Conservation (phyloP, 2,329 filamentous ascomycete species). For the Helminthosporium solani region DNA sequence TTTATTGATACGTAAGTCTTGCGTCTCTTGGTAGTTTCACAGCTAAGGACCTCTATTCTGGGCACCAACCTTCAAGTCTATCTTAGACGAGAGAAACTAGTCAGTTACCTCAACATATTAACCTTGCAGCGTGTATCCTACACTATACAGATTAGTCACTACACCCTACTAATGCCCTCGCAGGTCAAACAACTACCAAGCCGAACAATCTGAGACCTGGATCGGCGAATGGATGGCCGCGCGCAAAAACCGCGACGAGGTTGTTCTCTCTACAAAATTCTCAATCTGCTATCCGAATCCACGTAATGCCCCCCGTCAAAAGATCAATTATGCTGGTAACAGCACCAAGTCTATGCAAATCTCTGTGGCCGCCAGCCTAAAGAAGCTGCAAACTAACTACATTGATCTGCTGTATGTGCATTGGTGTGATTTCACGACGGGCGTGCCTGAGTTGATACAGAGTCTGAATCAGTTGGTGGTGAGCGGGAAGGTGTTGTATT, state of each 20-base stretch:
- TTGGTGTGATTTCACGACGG: slow-evolving; percentile 45
- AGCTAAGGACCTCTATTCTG: too few species aligned
- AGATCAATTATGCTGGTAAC: slow-evolving; percentile 48
- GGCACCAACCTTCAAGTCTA: too few species aligned
- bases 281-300: slow-evolving; percentile 36
- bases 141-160: too few species aligned
- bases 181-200: slow-evolving; percentile 51
- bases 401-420: slow-evolving; percentile 45
- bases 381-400: slow-evolving; percentile 46
- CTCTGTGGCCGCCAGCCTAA: slow-evolving; percentile 42
- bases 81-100: too few species aligned
- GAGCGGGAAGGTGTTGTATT: slow-evolving; percentile 42
- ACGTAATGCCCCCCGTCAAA: slow-evolving; percentile 24
- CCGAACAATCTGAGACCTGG: slow-evolving; percentile 51
- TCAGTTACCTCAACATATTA: neutral
- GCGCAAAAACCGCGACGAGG: slow-evolving; percentile 49
- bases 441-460: slow-evolving; percentile 42
- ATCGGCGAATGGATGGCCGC: slow-evolving; percentile 55
- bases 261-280: slow-evolving; percentile 59
- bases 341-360: slow-evolving; percentile 41
- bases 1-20: slow-evolving; percentile 55
- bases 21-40: too few species aligned
- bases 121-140: too few species aligned
- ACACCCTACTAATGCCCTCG: too few species aligned
- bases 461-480: slow-evolving; percentile 38